These are phyloP conservation scores for Diversispora eburnea DNA, from an alignment of 192 early-diverging fungal genomes.

Conservation along the genomic window DNA sequence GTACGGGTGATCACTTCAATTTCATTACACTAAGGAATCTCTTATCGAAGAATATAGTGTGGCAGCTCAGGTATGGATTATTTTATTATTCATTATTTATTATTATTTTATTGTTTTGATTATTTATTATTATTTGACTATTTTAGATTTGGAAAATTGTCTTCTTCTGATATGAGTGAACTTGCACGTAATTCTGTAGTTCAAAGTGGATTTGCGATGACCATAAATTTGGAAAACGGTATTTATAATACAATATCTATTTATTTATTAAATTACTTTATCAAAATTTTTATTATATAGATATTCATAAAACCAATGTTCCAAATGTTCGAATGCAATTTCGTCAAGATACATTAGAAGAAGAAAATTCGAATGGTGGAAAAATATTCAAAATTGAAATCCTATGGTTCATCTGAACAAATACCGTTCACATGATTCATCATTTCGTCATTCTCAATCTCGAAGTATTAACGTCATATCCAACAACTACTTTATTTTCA, in stretches of 20 bases:
- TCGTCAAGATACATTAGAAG: slow-evolving; percentile 79
- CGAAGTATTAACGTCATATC: too few species aligned
- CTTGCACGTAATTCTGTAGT: slow-evolving; percentile 85
- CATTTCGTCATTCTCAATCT: too few species aligned
- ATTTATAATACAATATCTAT: neutral
- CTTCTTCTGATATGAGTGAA: slow-evolving; percentile 92
- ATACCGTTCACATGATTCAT: too few species aligned
- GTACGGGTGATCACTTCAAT: slow-evolving; percentile 93
- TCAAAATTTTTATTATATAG: too few species aligned
- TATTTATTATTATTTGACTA: neutral
- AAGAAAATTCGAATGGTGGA: slow-evolving; percentile 61
- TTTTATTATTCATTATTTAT: neutral
- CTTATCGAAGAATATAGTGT: slow-evolving; percentile 96
- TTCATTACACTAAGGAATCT: slow-evolving; percentile 95
- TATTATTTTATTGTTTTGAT: neutral
- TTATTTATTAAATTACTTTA: too few species aligned
- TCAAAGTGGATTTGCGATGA: slow-evolving; percentile 86
- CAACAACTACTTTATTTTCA: too few species aligned
- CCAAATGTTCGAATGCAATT: slow-evolving; percentile 81
- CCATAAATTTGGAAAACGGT: slow-evolving; percentile 65
- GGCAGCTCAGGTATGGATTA: slow-evolving; percentile 67
- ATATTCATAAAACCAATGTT: slow-evolving; percentile 90
- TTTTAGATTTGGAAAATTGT: slow-evolving; percentile 89
- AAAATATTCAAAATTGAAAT: slow-evolving; percentile 33
- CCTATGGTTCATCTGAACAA: too few species aligned